These are phyloP conservation scores for Botrytis deweyae DNA, from an alignment of 2,329 filamentous ascomycete species.

Conservation along the genomic window DNA sequence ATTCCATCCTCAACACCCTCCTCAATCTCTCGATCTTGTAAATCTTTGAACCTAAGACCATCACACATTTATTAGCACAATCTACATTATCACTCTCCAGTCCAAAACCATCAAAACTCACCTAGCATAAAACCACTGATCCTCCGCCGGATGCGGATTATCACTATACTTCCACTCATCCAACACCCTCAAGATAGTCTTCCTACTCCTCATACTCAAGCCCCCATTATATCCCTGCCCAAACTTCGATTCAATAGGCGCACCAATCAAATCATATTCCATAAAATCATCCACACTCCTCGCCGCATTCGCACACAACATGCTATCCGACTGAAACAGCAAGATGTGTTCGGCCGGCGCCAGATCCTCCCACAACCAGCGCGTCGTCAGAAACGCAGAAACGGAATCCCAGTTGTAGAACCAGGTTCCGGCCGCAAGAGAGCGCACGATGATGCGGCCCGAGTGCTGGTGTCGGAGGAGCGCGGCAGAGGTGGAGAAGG, in stretches of 20 bases:
- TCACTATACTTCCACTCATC: conserved; percentile 34
- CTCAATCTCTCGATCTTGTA: conserved; percentile 29
- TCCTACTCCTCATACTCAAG: conserved; percentile 42
- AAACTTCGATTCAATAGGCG: conserved; percentile 38
- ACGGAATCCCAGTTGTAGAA: conserved; percentile 42
- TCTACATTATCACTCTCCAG: neutral
- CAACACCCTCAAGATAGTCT: conserved; percentile 38
- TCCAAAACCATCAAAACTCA: conserved; percentile 19
- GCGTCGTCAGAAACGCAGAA: conserved; percentile 39
- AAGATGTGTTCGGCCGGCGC: conserved; percentile 39
- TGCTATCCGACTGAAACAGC: conserved; percentile 41
- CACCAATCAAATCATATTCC: conserved; percentile 42
- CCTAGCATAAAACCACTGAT: conserved; percentile 38
- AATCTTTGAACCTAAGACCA: conserved; percentile 27
- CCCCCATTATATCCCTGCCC: conserved; percentile 42
- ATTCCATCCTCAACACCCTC: conserved; percentile 32
- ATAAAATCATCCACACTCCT: conserved; percentile 41
- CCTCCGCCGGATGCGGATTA: conserved; percentile 34
- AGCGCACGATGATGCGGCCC: conserved; percentile 41
- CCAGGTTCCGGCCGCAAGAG: conserved; percentile 41
- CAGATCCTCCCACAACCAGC: conserved; percentile 41
- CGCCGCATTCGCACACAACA: conserved; percentile 40
- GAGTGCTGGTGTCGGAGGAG: conserved; percentile 41
- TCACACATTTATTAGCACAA: neutral
- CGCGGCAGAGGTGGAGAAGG: conserved; percentile 40